Conservation (phyloP, 2,329 filamentous ascomycete genomes). For the Amesomyces nigricolor region DNA sequence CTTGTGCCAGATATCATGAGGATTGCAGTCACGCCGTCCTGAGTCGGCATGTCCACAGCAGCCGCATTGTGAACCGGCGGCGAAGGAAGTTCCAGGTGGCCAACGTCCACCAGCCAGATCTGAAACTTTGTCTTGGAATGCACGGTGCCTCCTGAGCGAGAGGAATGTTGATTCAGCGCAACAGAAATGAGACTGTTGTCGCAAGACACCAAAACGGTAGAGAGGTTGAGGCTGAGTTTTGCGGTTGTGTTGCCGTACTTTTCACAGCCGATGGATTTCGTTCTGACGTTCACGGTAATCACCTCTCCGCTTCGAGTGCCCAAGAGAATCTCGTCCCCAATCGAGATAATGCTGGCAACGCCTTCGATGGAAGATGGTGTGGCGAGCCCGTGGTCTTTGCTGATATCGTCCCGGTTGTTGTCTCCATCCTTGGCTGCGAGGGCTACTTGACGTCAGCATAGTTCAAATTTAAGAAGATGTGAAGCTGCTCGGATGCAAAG, state of each 20-base stretch:
- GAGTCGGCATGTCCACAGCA: slow-evolving; percentile 38
- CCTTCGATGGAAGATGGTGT: slow-evolving; percentile 37
- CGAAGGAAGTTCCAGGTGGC: slow-evolving; percentile 33
- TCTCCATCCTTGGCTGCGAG: not conserved
- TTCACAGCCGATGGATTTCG: slow-evolving; percentile 23
- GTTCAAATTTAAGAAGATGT: not conserved
- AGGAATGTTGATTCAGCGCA: slow-evolving; percentile 27
- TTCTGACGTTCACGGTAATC: slow-evolving; percentile 32
- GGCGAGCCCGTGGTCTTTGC: slow-evolving; percentile 24
- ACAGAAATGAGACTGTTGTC: slow-evolving; percentile 44
- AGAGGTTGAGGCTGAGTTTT: slow-evolving; percentile 16
- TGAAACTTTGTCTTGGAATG: slow-evolving; percentile 37
- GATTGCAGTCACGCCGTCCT: slow-evolving; percentile 38
- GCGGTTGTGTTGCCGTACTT: slow-evolving; percentile 26
- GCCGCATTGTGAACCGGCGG: slow-evolving; percentile 45
- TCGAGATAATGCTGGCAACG: slow-evolving; percentile 23
- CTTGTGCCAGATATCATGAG: slow-evolving; percentile 46
- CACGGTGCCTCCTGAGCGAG: not conserved
- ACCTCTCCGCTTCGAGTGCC: slow-evolving; percentile 51
- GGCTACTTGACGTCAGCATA: slow-evolving; percentile 1
- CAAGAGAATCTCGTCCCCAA: slow-evolving; percentile 31
- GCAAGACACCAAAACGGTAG: slow-evolving; percentile 42
- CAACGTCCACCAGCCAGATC: slow-evolving; percentile 47
- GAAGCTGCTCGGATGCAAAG: too few species aligned
- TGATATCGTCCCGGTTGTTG: too few species aligned